Conservation (phyloP, 139 green algal genomes). For the Closterium sp. region DNA sequence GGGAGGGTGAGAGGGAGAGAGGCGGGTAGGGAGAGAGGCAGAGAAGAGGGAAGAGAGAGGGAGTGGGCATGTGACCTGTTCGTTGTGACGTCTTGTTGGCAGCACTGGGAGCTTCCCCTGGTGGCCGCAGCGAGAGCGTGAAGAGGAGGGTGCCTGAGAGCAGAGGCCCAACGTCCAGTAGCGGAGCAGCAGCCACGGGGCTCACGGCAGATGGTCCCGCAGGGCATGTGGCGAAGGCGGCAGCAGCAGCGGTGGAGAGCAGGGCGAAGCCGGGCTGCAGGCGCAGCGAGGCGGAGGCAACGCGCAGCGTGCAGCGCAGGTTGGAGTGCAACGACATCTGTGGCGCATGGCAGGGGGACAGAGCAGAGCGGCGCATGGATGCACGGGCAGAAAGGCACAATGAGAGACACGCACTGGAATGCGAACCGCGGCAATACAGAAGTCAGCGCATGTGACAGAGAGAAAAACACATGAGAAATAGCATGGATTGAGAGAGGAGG, state of each 20-base stretch:
- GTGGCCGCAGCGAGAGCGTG: not conserved
- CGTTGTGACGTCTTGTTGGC: not conserved
- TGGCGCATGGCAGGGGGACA: not conserved
- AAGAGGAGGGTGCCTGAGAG: not conserved
- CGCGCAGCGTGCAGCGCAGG: not conserved
- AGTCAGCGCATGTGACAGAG: too few relatives aligned
- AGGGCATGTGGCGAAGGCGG: not conserved
- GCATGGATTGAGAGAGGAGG: not conserved
- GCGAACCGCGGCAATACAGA: too few relatives aligned
- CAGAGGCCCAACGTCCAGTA: not conserved
- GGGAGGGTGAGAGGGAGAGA: not conserved
- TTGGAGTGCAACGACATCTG: not conserved
- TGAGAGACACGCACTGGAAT: too few relatives aligned
- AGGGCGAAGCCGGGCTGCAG: constrained; percentile 1
- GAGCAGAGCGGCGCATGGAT: not conserved
- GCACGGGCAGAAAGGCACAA: too few relatives aligned
- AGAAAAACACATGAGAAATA: too few relatives aligned
- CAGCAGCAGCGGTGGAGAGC: not conserved
- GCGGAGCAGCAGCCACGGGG: not conserved
- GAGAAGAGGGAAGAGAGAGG: not conserved
- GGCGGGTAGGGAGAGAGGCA: too few relatives aligned
- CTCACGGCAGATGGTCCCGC: not conserved
- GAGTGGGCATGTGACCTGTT: not conserved
- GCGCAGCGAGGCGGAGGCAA: not conserved
- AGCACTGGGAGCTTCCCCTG: not conserved